phyloP scores from a whole-genome alignment of 257 asterid genomes.

The Linaria vulgaris region DNA sequence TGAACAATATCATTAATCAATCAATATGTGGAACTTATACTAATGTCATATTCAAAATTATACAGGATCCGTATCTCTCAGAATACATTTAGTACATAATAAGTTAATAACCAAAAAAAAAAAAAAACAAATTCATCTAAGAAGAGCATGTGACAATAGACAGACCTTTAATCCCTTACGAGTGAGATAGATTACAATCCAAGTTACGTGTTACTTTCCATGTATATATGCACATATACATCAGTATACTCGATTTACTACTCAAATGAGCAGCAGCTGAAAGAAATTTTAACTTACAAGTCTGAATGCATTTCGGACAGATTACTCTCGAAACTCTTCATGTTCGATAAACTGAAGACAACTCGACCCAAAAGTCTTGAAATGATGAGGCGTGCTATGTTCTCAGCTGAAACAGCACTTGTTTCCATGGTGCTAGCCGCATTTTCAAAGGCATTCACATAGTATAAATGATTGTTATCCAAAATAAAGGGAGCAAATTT shows the following conservation, averaged over 20 bases:
- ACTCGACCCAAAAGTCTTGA: slow-evolving; percentile 47
- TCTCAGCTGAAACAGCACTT: slow-evolving; percentile 96
- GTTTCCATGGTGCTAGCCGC: slow-evolving; percentile 98
- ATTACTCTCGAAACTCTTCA: slow-evolving; percentile 42
- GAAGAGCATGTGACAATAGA: too few relatives aligned
- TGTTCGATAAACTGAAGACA: slow-evolving; percentile 30
- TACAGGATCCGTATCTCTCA: too few relatives aligned
- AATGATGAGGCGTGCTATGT: slow-evolving; percentile 84
- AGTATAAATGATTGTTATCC: slow-evolving; percentile 75
- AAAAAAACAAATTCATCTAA: too few relatives aligned
- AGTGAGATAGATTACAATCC: too few relatives aligned
- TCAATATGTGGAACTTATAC: too few relatives aligned
- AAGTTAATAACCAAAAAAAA: too few relatives aligned
- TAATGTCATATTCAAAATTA: too few relatives aligned
- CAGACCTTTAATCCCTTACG: too few relatives aligned
- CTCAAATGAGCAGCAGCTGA: too few relatives aligned
- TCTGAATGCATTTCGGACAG: slow-evolving; percentile 45
- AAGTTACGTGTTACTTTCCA: not conserved
- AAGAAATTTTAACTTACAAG: slow-evolving; percentile 52
- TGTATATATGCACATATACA: not conserved
- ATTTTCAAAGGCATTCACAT: slow-evolving; percentile 92
- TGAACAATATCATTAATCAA: too few relatives aligned
- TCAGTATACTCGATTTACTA: too few relatives aligned
- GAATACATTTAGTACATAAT: not conserved
- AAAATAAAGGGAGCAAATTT: slow-evolving; percentile 68